Evolutionary conservation across 1,284 basidiomycete genomes (phyloP).

Genomic region (Pulchroboletus neoregius): DNA sequence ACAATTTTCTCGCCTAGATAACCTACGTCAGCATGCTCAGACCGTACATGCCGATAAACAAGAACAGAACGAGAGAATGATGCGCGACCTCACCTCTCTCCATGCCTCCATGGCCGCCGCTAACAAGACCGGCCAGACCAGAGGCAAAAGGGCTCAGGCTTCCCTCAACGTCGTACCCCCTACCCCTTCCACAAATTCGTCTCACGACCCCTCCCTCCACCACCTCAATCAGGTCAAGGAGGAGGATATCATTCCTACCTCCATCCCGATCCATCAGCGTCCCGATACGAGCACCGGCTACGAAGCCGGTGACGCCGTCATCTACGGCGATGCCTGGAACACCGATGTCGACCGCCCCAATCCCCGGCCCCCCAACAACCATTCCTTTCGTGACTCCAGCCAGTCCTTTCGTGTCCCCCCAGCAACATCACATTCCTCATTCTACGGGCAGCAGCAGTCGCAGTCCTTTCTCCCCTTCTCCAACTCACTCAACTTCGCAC

Average conservation of each 20-base stretch:
- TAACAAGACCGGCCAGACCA: conserved; percentile 49
- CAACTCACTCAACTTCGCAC: conserved; percentile 46
- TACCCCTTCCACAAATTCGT: background rate
- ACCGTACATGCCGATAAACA: conserved; percentile 91
- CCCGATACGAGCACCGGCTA: conserved; percentile 69
- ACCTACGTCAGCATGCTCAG: conserved; percentile 93
- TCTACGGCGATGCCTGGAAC: conserved; percentile 38
- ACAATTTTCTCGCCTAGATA: conserved; percentile 94
- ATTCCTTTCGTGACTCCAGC: conserved; percentile 69
- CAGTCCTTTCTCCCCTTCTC: conserved; percentile 67
- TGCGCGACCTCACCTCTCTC: conserved; percentile 81
- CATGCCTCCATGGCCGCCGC: conserved; percentile 82
- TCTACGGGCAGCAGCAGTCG: conserved; percentile 43
- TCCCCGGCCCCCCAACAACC: conserved; percentile 38
- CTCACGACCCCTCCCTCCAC: conserved; percentile 17
- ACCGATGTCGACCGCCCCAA: conserved; percentile 37
- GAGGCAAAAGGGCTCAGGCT: conserved; percentile 40
- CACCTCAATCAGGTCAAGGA: conserved; percentile 47
- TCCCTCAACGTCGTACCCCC: conserved; percentile 5
- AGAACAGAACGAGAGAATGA: conserved; percentile 88
- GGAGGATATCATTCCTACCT: conserved; percentile 39
- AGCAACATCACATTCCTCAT: conserved; percentile 37
- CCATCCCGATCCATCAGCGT: conserved; percentile 45
- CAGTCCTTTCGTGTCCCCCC: conserved; percentile 63
- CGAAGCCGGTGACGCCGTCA: conserved; percentile 48